Percentiles rank a stretch among this genome's conserved stretches.
These are phyloP conservation scores for Rhinocladiella similis DNA, from an alignment of 2,329 filamentous ascomycete species.

Conservation along the genomic window DNA sequence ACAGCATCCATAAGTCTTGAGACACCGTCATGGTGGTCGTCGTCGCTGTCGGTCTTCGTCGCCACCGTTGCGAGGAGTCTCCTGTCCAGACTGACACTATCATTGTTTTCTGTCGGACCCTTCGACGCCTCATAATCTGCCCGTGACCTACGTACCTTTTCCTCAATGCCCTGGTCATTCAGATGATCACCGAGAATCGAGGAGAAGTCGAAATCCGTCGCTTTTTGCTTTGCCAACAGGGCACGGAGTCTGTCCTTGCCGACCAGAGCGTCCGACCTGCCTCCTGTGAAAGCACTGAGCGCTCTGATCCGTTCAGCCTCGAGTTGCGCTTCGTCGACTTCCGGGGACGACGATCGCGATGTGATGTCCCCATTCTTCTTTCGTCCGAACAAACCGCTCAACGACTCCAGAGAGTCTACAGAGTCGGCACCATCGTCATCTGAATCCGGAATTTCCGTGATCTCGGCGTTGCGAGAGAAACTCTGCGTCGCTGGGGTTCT, in stretches of 20 bases:
- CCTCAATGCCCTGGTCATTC: conserved; percentile 60
- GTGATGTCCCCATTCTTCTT: conserved; percentile 17
- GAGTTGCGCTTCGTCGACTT: conserved; percentile 18
- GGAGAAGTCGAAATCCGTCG: conserved; percentile 20
- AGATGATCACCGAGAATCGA: conserved; percentile 59
- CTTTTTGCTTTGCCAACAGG: conserved; percentile 23
- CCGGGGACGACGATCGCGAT: conserved; percentile 20
- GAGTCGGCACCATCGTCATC: conserved; percentile 70
- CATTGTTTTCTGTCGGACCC: conserved; percentile 7
- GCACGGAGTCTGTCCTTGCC: conserved; percentile 27
- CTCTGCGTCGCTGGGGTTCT: conserved; percentile 48
- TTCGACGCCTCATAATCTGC: conserved; percentile 32
- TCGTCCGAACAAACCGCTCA: conserved; percentile 52
- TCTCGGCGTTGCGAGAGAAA: conserved; percentile 56
- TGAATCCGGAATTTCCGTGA: conserved; percentile 60
- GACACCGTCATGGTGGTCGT: conserved; percentile 40
- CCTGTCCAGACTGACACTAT: conserved; percentile 35
- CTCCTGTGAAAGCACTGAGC: conserved; percentile 22
- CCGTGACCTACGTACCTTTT: conserved; percentile 45
- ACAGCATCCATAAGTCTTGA: conserved; percentile 58
- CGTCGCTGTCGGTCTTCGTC: conserved; percentile 39
- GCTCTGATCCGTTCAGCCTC: conserved; percentile 23
- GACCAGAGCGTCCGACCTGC: conserved; percentile 20
- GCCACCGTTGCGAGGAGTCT: conserved; percentile 43
- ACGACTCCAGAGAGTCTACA: conserved; percentile 53